Evolutionary conservation across 2,329 filamentous ascomycete species (phyloP).

Genomic region (Emergomyces pasteurianus): DNA sequence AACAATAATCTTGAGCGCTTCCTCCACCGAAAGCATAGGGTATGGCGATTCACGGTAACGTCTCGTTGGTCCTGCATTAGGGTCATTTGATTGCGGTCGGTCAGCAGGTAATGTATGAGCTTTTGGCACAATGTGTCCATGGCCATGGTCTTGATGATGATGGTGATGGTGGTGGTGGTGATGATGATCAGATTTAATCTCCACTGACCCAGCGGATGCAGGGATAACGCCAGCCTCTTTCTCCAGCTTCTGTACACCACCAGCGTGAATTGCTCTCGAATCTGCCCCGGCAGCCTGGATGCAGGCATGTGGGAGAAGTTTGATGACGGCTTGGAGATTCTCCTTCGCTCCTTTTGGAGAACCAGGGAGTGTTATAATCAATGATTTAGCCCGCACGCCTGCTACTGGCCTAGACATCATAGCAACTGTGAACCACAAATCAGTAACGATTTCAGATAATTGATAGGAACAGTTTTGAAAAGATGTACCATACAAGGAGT

Average conservation of each 20-base stretch:
- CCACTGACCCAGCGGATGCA: conserved; percentile 10
- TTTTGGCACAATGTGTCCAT: conserved; percentile 52
- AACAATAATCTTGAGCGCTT: conserved; percentile 63
- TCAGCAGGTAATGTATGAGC: conserved; percentile 59
- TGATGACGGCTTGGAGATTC: conserved; percentile 79
- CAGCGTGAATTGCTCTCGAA: conserved; percentile 66
- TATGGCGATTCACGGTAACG: conserved; percentile 80
- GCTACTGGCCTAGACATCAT: conserved; percentile 94
- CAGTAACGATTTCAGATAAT: conserved; percentile 11
- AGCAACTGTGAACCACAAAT: conserved; percentile 52
- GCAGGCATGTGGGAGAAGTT: conserved; percentile 91
- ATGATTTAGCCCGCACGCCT: conserved; percentile 65
- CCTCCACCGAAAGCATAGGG: conserved; percentile 76
- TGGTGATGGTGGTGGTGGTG: conserved; percentile 26
- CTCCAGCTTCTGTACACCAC: conserved; percentile 74
- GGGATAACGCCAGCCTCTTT: conserved; percentile 57
- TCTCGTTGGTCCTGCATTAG: conserved; percentile 47
- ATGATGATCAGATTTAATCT: conserved; percentile 15
- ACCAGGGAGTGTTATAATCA: conserved; percentile 83
- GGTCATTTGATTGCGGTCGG: conserved; percentile 47
- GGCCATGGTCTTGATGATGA: conserved; percentile 49
- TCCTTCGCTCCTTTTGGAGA: conserved; percentile 93
- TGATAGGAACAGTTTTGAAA: conserved; percentile 4
- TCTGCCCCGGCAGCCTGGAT: conserved; percentile 72
- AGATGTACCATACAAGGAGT: conserved; percentile 63